phyloP scores from a whole-genome alignment of 441 rosid genomes.

The Breynia disticha region DNA sequence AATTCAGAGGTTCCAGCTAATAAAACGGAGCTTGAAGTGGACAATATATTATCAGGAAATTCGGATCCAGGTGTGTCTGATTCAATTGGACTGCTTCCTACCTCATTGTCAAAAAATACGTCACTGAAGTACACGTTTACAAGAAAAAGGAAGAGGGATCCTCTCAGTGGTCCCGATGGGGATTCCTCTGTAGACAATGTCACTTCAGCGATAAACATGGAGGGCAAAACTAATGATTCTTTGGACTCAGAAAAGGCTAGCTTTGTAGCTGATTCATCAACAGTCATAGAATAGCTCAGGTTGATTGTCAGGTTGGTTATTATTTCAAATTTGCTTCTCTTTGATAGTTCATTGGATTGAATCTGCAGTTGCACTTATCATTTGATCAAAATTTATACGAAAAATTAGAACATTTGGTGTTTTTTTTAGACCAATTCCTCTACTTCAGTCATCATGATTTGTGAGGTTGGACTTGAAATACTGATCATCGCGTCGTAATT shows the following conservation, averaged over 20 bases:
- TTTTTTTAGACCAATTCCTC: no score
- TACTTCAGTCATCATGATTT: no score
- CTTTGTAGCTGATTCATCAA: constrained; percentile 41
- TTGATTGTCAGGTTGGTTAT: constrained; percentile 49
- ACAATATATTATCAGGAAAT: constrained; percentile 11
- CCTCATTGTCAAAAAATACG: constrained; percentile 29
- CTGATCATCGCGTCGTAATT: not conserved
- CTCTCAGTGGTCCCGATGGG: constrained; percentile 39
- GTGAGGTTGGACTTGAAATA: no score
- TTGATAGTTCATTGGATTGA: constrained; percentile 1
- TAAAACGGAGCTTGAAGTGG: constrained; percentile 17
- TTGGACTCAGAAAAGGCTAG: constrained; percentile 33
- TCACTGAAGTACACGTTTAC: constrained; percentile 72
- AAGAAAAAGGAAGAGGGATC: constrained; percentile 74
- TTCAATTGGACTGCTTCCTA: constrained; percentile 25
- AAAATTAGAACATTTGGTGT: no score
- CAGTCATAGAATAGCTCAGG: constrained; percentile 34
- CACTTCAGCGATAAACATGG: constrained; percentile 24
- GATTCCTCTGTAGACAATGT: constrained; percentile 29
- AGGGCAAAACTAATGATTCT: constrained; percentile 29
- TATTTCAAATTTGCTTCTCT: constrained; percentile 12
- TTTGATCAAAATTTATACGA: not conserved
- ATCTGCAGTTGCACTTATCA: not conserved
- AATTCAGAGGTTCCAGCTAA: constrained; percentile 24
- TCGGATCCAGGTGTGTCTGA: constrained; percentile 24